These are phyloP conservation scores for Nidularia sp. DNA, from an alignment of 768 basidiomycete species.

Conservation along the genomic window DNA sequence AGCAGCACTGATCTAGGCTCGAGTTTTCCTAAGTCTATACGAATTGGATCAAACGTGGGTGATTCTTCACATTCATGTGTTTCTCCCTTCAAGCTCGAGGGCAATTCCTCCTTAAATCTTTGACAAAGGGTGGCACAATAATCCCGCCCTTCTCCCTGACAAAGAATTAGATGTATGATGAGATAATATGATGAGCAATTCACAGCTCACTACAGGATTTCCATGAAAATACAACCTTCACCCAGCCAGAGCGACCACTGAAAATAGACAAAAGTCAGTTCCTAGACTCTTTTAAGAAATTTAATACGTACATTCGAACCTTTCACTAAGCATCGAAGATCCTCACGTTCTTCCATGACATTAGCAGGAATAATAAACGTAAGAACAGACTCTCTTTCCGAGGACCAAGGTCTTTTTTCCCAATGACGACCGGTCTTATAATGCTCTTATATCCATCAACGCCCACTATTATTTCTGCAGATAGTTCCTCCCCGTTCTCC, in stretches of 20 bases:
- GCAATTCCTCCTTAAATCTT: conserved; percentile 11
- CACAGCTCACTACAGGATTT: conserved; percentile 3
- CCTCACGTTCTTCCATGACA: conserved; percentile 24
- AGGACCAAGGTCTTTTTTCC: conserved; percentile 7
- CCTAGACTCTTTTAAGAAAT: not conserved
- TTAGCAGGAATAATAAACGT: conserved; percentile 26
- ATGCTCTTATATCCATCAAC: conserved; percentile 52
- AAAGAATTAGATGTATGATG: too few relatives aligned
- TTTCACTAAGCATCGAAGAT: conserved; percentile 20
- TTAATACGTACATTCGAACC: conserved; percentile 21
- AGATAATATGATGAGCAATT: too few relatives aligned
- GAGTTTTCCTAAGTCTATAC: conserved; percentile 27
- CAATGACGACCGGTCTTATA: conserved; percentile 26
- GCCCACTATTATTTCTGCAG: conserved; percentile 53
- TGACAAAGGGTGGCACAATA: conserved; percentile 21
- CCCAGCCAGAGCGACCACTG: conserved; percentile 34
- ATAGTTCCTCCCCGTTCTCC: conserved; percentile 36
- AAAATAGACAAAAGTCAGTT: not conserved
- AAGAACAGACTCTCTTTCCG: conserved; percentile 19
- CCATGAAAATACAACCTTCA: conserved; percentile 17
- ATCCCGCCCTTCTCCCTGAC: conserved; percentile 20
- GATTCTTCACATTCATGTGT: conserved; percentile 24
- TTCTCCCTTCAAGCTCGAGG: conserved; percentile 11
- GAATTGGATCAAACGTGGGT: conserved; percentile 25
- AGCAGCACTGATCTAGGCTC: conserved; percentile 25